Percentiles rank a stretch among this genome's conserved stretches.
Evolutionary conservation across 2,329 filamentous ascomycete genomes (phyloP).

Genomic region (Capronia americana): DNA sequence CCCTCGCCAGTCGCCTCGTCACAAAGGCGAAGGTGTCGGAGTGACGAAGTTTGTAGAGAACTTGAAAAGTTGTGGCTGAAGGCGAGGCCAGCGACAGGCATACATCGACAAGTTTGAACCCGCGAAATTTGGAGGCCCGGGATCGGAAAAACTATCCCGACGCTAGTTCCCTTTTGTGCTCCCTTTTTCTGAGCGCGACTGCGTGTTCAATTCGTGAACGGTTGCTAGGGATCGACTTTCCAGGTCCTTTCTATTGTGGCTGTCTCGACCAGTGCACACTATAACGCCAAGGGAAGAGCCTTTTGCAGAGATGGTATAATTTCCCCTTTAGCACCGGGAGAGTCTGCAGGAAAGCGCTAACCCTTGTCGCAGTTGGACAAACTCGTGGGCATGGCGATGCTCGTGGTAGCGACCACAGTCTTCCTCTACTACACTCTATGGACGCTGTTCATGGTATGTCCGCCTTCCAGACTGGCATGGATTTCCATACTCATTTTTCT

Average conservation of each 20-base stretch:
- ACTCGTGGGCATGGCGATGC: conserved; percentile 77
- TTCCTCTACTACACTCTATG: conserved; percentile 96
- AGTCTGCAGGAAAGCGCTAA: conserved; percentile 6
- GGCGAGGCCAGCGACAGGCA: conserved; percentile 3
- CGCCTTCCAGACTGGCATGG: conserved; percentile 9
- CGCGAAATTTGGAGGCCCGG: conserved; percentile 4
- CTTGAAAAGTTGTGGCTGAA: not conserved
- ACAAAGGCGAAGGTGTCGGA: conserved; percentile 3
- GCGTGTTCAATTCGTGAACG: conserved; percentile 32
- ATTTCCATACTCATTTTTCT: conserved; percentile 20
- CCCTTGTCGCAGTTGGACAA: conserved; percentile 77
- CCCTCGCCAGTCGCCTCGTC: conserved; percentile 1
- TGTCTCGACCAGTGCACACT: not conserved
- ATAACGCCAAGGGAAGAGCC: not conserved
- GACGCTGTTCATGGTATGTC: conserved; percentile 90
- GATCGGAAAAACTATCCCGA: conserved; percentile 17
- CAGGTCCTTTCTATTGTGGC: not conserved
- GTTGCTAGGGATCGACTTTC: not conserved
- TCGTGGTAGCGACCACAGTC: conserved; percentile 73
- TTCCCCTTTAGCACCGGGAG: not conserved
- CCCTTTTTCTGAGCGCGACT: conserved; percentile 25
- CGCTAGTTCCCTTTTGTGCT: conserved; percentile 8
- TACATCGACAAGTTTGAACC: conserved; percentile 3
- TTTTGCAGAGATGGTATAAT: conserved; percentile 28
- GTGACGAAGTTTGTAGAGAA: not conserved